Conservation (phyloP, 371 early-diverging fungal genomes). For the Haplosporangium sp. region DNA sequence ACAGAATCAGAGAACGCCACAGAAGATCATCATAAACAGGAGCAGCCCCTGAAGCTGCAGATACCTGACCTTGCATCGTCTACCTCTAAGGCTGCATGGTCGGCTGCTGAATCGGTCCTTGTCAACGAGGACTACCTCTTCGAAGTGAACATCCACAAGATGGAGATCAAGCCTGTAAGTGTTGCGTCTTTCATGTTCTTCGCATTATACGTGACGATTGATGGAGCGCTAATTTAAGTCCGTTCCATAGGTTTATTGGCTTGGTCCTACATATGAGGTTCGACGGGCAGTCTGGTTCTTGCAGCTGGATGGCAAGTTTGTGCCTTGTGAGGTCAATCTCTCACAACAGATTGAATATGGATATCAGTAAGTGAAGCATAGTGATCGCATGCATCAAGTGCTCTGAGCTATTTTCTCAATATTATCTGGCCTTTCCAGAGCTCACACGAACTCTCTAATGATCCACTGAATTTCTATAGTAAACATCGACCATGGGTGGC, state of each 20-base stretch:
- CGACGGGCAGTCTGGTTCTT: conserved; percentile 88
- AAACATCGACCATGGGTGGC: conserved; percentile 71
- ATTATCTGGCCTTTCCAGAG: background rate
- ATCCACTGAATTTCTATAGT: conserved; percentile 30
- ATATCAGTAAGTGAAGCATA: conserved; percentile 63
- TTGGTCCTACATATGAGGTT: conserved; percentile 83
- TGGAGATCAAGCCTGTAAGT: conserved; percentile 73
- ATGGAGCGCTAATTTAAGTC: background rate
- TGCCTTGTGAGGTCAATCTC: conserved; percentile 85
- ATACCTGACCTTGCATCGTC: conserved; percentile 7
- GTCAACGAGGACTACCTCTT: conserved; percentile 83
- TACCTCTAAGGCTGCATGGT: background rate
- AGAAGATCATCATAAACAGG: conserved; percentile 6
- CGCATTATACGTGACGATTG: background rate
- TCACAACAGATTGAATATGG: conserved; percentile 85
- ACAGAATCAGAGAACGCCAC: background rate
- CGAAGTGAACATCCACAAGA: conserved; percentile 79
- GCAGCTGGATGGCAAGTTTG: conserved; percentile 72
- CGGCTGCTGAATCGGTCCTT: conserved; percentile 42
- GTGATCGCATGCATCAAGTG: background rate
- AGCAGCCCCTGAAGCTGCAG: conserved; percentile 10
- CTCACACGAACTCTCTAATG: background rate
- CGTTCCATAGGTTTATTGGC: conserved; percentile 76
- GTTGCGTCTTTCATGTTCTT: background rate
- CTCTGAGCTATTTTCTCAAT: background rate